Base-by-base conservation (phyloP, 352 stramenopile species). In the Phytophthora constricta region DNA sequence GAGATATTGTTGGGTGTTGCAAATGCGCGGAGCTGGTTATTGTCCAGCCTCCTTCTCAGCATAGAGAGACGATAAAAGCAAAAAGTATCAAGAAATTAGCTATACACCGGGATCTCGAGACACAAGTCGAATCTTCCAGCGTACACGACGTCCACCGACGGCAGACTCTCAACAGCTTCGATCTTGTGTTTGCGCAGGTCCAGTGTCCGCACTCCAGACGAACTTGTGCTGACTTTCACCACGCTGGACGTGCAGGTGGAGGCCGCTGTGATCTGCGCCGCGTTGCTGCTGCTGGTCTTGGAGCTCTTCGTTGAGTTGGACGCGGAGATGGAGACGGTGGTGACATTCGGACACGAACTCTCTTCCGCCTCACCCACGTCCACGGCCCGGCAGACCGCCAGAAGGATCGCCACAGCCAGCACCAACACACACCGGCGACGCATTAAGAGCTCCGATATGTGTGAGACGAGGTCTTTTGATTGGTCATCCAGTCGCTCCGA, bases 291-390 rank as follows among this genome's bases (percentile, higher is more conserved):
- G 22, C 49, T 66, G 26, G 43, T 46, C 16, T 33, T 50, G 11
- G 51, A 46, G 11, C 33, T 34, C 25, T 51, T 63, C 33, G 51
- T 51, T n/a, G 50, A 25, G 20, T 74, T 68, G 51, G 45, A 47
- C 37, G 52, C 47, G 46, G 52, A 49, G 47, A 60, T 23, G 26
- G 62, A 56, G 46, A 76, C 53, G n/a, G 68, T 71, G 39, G 70
- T 81, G 55, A 71, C 72, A 49, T 77, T 74, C 20, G 70, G 55
- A 26, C 76, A 84, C n/a, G 47, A 54, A 23, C 27, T 66, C 28
- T 46, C 53, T 34, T 65, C 68, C 33, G 48, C 31, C 48, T 79
- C 72, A 31, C 72, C 72, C 19, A 79, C 72, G 26, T 79, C 52
- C 33, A 77, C 72, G 10, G 72, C 72, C 5, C 22, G 14, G 16